Evolutionary conservation across 2,329 filamentous ascomycete species (phyloP).

Genomic region (Fusarium oxysporum): DNA sequence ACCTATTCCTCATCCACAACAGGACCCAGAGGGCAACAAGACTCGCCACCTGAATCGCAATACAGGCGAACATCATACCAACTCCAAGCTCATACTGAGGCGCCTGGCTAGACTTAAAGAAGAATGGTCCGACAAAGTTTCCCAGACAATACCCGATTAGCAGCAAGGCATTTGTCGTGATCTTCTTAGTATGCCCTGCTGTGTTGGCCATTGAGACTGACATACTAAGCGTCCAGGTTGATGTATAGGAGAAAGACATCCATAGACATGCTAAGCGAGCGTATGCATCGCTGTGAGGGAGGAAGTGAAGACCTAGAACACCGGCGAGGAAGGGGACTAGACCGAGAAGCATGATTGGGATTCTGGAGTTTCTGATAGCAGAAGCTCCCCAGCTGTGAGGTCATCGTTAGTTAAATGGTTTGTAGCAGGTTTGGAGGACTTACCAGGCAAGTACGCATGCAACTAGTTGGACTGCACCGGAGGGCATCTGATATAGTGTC

Average conservation of each 20-base stretch:
- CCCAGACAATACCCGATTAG: slow-evolving; percentile 57
- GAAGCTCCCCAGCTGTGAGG: slow-evolving; percentile 20
- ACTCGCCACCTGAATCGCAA: slow-evolving; percentile 18
- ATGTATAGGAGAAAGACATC: slow-evolving; percentile 45
- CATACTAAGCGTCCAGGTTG: slow-evolving; percentile 46
- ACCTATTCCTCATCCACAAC: slow-evolving; percentile 21
- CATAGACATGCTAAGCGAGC: slow-evolving; percentile 44
- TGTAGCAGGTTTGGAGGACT: background rate
- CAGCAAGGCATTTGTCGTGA: slow-evolving; percentile 58
- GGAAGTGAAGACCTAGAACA: slow-evolving; percentile 20
- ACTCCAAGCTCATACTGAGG: slow-evolving; percentile 31
- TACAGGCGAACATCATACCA: slow-evolving; percentile 36
- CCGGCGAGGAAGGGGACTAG: slow-evolving; percentile 27
- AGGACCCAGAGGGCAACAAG: slow-evolving; percentile 22
- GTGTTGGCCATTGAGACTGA: slow-evolving; percentile 39
- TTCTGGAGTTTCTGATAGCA: slow-evolving; percentile 8
- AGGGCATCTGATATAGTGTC: slow-evolving; percentile 35
- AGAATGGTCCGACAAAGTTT: slow-evolving; percentile 56
- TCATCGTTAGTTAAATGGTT: background rate
- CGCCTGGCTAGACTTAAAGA: slow-evolving; percentile 48
- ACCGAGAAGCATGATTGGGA: slow-evolving; percentile 22
- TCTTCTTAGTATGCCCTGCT: slow-evolving; percentile 54
- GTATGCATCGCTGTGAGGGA: slow-evolving; percentile 23
- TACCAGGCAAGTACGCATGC: slow-evolving; percentile 34
- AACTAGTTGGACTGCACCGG: slow-evolving; percentile 29